A percentile compares a stretch with the other conserved stretches of the same genome.
Evolutionary conservation across 1,139 yeast genomes (phyloP).

Genomic region (Chernovozyma aurita): DNA sequence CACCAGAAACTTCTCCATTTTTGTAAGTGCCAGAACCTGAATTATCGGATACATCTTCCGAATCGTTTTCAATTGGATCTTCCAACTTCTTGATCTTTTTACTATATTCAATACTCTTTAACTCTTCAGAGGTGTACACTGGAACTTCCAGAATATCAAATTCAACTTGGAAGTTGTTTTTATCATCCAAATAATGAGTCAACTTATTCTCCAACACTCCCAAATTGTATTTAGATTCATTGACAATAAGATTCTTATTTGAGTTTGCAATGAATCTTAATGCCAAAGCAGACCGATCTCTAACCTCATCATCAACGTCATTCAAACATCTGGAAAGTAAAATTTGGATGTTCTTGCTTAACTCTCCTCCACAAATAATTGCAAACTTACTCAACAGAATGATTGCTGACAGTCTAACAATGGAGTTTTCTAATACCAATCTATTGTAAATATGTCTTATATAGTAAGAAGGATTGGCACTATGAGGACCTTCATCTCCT

Average conservation of each 20-base stretch:
- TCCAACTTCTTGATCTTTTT: constrained; percentile 54
- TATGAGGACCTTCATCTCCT: constrained; percentile 92
- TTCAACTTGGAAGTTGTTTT: constrained; percentile 53
- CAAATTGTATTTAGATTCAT: constrained; percentile 68
- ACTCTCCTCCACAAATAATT: constrained; percentile 63
- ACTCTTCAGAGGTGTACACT: constrained; percentile 57
- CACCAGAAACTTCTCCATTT: constrained; percentile 9
- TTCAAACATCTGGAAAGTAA: constrained; percentile 78
- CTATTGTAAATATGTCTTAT: constrained; percentile 96
- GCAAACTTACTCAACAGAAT: constrained; percentile 91
- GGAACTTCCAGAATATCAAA: constrained; percentile 73
- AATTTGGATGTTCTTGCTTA: constrained; percentile 67
- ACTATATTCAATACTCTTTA: constrained; percentile 54
- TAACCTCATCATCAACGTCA: constrained; percentile 93
- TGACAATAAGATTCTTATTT: constrained; percentile 56
- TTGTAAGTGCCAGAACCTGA: constrained; percentile 7
- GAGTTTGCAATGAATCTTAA: constrained; percentile 58
- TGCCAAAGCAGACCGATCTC: constrained; percentile 93
- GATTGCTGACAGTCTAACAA: constrained; percentile 94
- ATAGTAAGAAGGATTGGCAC: constrained; percentile 82
- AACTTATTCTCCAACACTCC: constrained; percentile 74
- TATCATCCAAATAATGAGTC: constrained; percentile 63
- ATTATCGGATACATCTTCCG: constrained; percentile 5
- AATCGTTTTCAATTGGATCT: constrained; percentile 12
- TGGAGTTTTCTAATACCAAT: constrained; percentile 91